Percentiles rank a stretch among this genome's conserved stretches.
Evolutionary conservation across 139 green algal genomes (phyloP).

Genomic region (Pleodorina starrii): DNA sequence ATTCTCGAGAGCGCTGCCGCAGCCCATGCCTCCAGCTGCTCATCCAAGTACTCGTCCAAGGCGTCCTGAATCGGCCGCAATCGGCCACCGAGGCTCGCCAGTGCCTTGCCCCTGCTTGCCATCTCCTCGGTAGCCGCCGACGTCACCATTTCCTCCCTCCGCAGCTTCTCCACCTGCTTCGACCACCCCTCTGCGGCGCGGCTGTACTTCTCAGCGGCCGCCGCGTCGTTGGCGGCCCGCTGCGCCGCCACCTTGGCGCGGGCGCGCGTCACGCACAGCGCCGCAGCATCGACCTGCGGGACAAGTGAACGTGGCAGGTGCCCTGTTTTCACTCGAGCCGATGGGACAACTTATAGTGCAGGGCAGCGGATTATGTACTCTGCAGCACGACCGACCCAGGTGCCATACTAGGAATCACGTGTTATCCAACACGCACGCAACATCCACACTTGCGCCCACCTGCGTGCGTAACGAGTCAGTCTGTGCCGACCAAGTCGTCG

Average conservation of each 20-base stretch:
- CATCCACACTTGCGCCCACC: too few relatives aligned
- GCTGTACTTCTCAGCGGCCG: not conserved
- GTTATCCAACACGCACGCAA: too few relatives aligned
- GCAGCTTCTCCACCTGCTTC: constrained; percentile 23
- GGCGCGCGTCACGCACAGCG: constrained; percentile 3
- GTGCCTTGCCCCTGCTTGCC: not conserved
- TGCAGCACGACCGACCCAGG: too few relatives aligned
- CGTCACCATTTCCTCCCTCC: not conserved
- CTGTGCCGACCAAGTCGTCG: not conserved
- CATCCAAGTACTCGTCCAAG: constrained; percentile 22
- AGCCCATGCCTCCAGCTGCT: constrained; percentile 35
- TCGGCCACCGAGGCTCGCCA: not conserved
- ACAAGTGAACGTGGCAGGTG: too few relatives aligned
- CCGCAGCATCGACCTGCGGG: not conserved
- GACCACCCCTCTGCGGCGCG: constrained; percentile 9
- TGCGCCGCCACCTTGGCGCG: not conserved
- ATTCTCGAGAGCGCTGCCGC: not conserved
- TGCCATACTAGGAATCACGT: too few relatives aligned
- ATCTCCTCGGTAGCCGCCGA: constrained; percentile 4
- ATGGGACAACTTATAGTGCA: too few relatives aligned
- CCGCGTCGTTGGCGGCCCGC: not conserved
- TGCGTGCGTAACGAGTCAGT: not conserved
- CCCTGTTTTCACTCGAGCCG: too few relatives aligned
- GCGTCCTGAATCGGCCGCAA: not conserved
- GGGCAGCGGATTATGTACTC: too few relatives aligned